These are phyloP conservation scores for Polyrhizophydium stewartii DNA, from an alignment of 371 early-diverging fungal species.

Conservation along the genomic window DNA sequence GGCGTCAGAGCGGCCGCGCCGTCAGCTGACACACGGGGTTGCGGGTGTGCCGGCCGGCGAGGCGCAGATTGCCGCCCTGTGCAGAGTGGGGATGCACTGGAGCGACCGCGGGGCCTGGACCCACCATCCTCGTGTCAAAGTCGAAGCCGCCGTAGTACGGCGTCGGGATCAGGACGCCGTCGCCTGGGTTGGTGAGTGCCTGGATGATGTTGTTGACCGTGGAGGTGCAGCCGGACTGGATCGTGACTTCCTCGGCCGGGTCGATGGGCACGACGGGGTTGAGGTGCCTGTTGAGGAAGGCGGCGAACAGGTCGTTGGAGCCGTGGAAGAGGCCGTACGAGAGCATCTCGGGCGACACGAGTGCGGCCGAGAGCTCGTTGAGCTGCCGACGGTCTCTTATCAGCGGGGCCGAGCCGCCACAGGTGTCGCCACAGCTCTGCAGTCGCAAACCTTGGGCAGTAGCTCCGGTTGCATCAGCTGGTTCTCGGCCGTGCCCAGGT, in stretches of 20 bases:
- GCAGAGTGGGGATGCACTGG: background rate
- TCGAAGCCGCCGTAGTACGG: conserved; percentile 77
- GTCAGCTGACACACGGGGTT: too few relatives aligned
- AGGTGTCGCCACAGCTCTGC: too few relatives aligned
- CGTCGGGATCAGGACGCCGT: conserved; percentile 61
- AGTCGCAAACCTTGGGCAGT: conserved; percentile 2
- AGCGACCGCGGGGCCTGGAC: conserved; percentile 11
- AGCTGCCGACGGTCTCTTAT: too few relatives aligned
- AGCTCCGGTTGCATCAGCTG: conserved; percentile 40
- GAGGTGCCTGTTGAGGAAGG: conserved; percentile 58
- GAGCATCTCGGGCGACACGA: conserved; percentile 5
- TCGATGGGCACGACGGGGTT: conserved; percentile 38
- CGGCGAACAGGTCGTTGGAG: conserved; percentile 47
- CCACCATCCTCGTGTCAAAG: conserved; percentile 49
- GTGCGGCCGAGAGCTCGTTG: conserved; percentile 4
- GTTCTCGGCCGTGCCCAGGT: conserved; percentile 73
- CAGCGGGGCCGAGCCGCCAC: background rate
- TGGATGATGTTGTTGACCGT: conserved; percentile 57
- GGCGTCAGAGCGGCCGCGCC: too few relatives aligned
- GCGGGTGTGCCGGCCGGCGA: too few relatives aligned
- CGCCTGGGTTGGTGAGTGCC: conserved; percentile 64
- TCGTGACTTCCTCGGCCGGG: conserved; percentile 49
- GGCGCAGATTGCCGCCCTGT: too few relatives aligned
- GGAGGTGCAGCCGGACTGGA: conserved; percentile 66
- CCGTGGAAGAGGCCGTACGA: conserved; percentile 43